Percentiles rank a stretch among this genome's conserved stretches.
Conservation (phyloP, 192 early-diverging fungal species). For the Kickxella alabastrina region DNA sequence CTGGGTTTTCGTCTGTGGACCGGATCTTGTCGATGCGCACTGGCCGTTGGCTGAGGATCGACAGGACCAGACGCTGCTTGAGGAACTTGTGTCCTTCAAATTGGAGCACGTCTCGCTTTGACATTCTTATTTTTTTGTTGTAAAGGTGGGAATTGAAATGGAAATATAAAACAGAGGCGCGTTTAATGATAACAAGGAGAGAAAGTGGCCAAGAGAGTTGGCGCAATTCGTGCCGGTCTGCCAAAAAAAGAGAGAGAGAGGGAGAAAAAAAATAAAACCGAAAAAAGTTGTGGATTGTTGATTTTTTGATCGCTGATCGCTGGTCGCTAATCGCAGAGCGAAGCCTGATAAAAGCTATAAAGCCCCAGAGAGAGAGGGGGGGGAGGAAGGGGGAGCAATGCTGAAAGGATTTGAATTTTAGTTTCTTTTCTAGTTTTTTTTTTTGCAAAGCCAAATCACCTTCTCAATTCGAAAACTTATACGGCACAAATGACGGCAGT, state of each 20-base stretch:
- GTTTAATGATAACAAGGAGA: not conserved
- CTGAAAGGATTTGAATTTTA: not conserved
- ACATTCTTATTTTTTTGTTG: conserved; percentile 17
- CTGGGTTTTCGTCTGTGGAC: conserved; percentile 78
- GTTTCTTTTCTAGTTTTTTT: not conserved
- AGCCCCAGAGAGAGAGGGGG: too few species aligned
- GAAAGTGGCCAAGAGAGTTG: too few species aligned
- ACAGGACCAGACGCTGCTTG: conserved; percentile 84
- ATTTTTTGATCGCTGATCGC: too few species aligned
- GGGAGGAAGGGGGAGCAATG: too few species aligned
- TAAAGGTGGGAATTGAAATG: not conserved
- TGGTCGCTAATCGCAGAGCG: too few species aligned
- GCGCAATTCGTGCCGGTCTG: too few species aligned
- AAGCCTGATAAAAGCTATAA: not conserved
- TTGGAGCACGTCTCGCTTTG: conserved; percentile 34
- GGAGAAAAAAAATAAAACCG: not conserved
- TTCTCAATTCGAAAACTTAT: too few species aligned
- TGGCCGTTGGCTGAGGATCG: conserved; percentile 75
- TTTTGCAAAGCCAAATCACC: too few species aligned
- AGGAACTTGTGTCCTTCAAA: conserved; percentile 85
- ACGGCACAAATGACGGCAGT: conserved; percentile 46
- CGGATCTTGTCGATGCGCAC: conserved; percentile 91
- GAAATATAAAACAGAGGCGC: conserved; percentile 3
- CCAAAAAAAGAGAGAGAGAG: not conserved
- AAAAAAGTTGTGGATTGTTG: not conserved